Conservation (phyloP, 2,329 filamentous ascomycete species). For the Fusarium goolgardi region DNA sequence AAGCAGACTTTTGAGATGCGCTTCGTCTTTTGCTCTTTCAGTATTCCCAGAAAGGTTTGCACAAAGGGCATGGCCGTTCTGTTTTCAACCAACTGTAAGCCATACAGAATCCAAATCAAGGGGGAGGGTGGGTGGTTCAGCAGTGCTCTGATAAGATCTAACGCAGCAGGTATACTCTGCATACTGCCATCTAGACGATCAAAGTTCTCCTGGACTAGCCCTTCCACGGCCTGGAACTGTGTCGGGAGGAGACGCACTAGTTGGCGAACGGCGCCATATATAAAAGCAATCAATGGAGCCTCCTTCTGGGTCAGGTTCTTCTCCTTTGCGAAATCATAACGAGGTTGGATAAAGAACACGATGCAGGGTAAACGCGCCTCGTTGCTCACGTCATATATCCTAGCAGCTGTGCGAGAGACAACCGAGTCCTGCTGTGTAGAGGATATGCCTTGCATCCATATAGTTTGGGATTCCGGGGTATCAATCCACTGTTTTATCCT, state of each 20-base stretch:
- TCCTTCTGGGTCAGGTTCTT: not conserved
- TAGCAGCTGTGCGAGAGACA: not conserved
- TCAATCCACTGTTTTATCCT: not conserved
- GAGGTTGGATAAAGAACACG: not conserved
- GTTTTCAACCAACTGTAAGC: not conserved
- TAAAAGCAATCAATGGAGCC: not conserved
- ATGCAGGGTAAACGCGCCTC: not conserved
- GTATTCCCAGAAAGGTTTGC: not conserved
- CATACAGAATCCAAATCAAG: not conserved
- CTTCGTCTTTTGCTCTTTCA: not conserved
- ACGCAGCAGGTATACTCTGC: not conserved
- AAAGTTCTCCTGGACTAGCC: not conserved
- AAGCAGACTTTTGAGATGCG: not conserved
- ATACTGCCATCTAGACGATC: not conserved
- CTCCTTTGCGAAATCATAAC: not conserved
- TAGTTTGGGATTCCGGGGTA: not conserved
- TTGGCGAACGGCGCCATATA: not conserved
- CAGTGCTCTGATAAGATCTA: not conserved
- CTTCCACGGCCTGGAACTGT: not conserved
- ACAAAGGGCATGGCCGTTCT: not conserved
- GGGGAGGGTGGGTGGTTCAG: not conserved
- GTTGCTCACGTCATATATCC: not conserved
- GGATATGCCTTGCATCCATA: not conserved
- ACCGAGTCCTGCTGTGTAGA: not conserved
- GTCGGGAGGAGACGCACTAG: not conserved